These are phyloP conservation scores for Fusarium sp. DNA, from an alignment of 2,329 filamentous ascomycete genomes.

Conservation along the genomic window DNA sequence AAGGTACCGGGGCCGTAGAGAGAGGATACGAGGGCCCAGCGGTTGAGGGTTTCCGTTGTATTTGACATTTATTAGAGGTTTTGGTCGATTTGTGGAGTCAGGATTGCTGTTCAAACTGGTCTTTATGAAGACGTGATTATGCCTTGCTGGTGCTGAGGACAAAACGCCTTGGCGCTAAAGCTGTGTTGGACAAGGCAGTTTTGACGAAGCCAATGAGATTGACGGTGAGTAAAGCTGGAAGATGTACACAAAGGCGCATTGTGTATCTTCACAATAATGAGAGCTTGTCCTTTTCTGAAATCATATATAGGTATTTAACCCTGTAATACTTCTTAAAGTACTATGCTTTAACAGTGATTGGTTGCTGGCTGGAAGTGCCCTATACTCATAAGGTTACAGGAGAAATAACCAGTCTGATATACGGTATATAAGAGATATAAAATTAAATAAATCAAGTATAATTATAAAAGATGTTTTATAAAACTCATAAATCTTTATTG, in stretches of 20 bases:
- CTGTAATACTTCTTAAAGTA: not conserved
- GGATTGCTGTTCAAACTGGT: not conserved
- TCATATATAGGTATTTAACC: not conserved
- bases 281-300: rapidly evolving
- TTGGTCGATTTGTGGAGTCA: rapidly evolving
- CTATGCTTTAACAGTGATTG: not conserved
- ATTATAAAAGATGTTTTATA: too few relatives aligned
- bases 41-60: rapidly evolving
- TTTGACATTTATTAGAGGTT: not conserved
- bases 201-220: not conserved
- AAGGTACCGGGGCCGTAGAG: not conserved
- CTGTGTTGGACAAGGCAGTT: not conserved
- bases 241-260: not conserved
- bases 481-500: too few relatives aligned
- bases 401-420: too few relatives aligned
- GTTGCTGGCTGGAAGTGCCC: not conserved
- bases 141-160: not conserved
- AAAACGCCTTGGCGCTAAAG: not conserved
- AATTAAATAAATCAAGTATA: too few relatives aligned
- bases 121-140: not conserved
- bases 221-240: not conserved
- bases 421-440: too few relatives aligned
- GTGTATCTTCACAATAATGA: rapidly evolving
- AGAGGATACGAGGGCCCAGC: not conserved
- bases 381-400: not conserved